Evolutionary conservation across 192 early-diverging fungal genomes (phyloP).

Genomic region (Bifiguratus adelaidae): DNA sequence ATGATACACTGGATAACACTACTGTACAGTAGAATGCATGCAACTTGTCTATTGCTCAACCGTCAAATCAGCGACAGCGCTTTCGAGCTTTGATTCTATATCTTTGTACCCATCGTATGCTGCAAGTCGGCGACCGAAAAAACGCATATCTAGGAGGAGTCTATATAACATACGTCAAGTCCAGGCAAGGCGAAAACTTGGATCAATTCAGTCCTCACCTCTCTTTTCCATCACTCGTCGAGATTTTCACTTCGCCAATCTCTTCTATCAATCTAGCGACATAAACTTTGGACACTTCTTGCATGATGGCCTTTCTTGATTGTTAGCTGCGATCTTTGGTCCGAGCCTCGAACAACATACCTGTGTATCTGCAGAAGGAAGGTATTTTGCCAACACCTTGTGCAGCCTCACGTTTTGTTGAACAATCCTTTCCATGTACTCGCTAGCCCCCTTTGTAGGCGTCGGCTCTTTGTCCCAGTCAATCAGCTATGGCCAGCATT

Average conservation of each 20-base stretch:
- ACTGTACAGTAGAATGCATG: no score
- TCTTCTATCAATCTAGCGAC: slow-evolving; percentile 34
- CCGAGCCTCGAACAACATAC: slow-evolving; percentile 16
- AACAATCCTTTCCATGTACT: slow-evolving; percentile 75
- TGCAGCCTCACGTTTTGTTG: slow-evolving; percentile 88
- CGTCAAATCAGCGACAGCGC: no score
- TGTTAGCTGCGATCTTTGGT: not conserved
- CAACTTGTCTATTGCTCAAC: no score
- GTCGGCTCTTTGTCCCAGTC: slow-evolving; percentile 36
- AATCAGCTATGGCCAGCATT: slow-evolving; percentile 9
- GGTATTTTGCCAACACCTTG: slow-evolving; percentile 81
- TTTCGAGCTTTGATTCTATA: no score
- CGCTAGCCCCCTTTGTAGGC: slow-evolving; percentile 20
- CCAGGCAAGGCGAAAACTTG: no score
- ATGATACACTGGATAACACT: no score
- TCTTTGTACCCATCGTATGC: no score
- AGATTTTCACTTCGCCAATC: slow-evolving; percentile 36
- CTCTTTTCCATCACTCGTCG: slow-evolving; percentile 50
- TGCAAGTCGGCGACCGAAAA: no score
- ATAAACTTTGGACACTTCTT: not conserved
- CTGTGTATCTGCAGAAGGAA: slow-evolving; percentile 61
- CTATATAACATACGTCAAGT: no score
- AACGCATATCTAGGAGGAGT: no score
- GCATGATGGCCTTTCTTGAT: not conserved
- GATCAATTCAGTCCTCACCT: no score